Evolutionary conservation across 2,329 filamentous ascomycete genomes (phyloP), one percentile per base, ranked within the genome.

Genomic region (Rasamsonia emersonii): DNA sequence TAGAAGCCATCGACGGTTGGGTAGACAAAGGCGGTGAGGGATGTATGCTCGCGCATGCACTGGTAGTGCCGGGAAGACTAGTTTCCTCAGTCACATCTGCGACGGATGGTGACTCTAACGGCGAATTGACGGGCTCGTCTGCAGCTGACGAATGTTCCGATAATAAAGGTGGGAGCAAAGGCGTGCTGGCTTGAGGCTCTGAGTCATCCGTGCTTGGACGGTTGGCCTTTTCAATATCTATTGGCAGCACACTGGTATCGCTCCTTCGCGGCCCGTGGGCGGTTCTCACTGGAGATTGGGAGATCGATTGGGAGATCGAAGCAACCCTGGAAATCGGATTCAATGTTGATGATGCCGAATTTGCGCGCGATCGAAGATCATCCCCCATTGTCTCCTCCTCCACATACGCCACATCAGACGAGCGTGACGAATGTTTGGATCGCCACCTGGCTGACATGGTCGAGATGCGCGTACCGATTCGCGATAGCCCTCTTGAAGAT

Each of bases 21-120:
- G 77, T 75, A 43, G 83, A 91, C 7, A 93, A 64, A 1, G 84
- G 76, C 3, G 86, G 85, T 2, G 82, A 82, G 6, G 79, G 68
- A 18, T 71, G 42, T 46, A 60, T 47, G 50, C 61, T 45, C 40
- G 68, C 54, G 21, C 68, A 65, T 9, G 69, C 63, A 30, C 68
- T 67, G 9, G 65, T 56, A 10, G 68, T 67, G 10, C 66, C 65
- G 15, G 59, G 54, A 26, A 56, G 59, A 30, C 62, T 47, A 10
- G 66, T 13, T 45, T 53, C 13, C 52, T 59, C 40, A 20, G 61
- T 58, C 23, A 70, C 62, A n/a, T 78, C 76, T 7, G 79, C 83
- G 11, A 91, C 73, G 0, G 77, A 81, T 1, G 86, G 86, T 0
- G 86, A 93, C 56, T 93, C 85, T 16, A 93, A 65, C n/a, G 88